These are phyloP conservation scores for Neocallimastix lanati DNA, from an alignment of 192 early-diverging fungal genomes.

Conservation along the genomic window DNA sequence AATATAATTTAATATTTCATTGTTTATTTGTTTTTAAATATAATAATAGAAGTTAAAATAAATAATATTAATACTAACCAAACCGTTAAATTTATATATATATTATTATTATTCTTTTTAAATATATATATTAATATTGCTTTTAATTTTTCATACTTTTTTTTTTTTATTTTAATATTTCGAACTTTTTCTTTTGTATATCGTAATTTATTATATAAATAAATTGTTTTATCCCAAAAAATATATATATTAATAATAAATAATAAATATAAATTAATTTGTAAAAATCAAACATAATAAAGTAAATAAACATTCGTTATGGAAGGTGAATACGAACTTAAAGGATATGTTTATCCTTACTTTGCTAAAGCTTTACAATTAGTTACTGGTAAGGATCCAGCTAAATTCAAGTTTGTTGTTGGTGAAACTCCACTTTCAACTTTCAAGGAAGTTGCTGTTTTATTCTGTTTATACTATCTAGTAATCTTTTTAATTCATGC, in stretches of 20 bases:
- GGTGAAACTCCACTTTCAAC: constrained; percentile 20
- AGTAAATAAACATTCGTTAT: not conserved
- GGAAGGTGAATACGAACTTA: not conserved
- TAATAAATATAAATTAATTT: not conserved
- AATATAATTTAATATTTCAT: too few species aligned
- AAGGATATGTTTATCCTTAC: not conserved
- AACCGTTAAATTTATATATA: too few species aligned
- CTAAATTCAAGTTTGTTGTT: constrained; percentile 25
- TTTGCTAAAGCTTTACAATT: not conserved
- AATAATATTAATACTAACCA: too few species aligned
- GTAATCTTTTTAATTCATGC: constrained; percentile 58
- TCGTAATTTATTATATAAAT: too few species aligned
- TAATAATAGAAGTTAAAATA: too few species aligned
- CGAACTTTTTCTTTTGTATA: too few species aligned
- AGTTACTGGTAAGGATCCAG: not conserved
- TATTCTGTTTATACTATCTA: constrained; percentile 38
- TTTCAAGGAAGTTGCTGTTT: constrained; percentile 19
- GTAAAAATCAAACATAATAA: not conserved
- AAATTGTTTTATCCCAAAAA: too few species aligned
- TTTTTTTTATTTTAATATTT: too few species aligned
- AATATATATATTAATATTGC: too few species aligned
- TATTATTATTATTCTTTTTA: too few species aligned
- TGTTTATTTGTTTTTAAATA: too few species aligned
- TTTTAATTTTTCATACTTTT: too few species aligned
- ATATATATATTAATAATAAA: not conserved